Percentiles rank a stretch among this genome's conserved stretches.
These are phyloP conservation scores for Fusarium dimerum DNA, from an alignment of 2,329 filamentous ascomycete genomes.

Conservation along the genomic window DNA sequence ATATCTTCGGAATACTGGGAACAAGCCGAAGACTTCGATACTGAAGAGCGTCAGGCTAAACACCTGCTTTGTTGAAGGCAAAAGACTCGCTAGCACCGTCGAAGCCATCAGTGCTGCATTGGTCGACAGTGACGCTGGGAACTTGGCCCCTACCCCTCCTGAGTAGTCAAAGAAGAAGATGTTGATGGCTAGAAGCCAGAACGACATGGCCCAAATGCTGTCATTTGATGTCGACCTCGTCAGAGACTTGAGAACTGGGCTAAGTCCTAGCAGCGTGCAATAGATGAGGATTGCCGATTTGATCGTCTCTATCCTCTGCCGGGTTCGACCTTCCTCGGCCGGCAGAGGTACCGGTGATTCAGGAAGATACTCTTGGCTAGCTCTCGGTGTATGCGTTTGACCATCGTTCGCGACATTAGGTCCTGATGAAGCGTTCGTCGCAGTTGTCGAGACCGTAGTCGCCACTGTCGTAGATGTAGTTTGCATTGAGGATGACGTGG, in stretches of 20 bases:
- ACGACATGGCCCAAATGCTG: conserved; percentile 96
- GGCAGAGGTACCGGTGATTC: conserved; percentile 31
- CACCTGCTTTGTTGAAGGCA: conserved; percentile 89
- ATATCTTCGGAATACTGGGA: conserved; percentile 94
- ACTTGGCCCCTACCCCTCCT: conserved; percentile 62
- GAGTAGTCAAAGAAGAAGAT: conserved; percentile 98
- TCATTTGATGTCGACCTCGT: conserved; percentile 89
- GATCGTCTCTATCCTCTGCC: conserved; percentile 70
- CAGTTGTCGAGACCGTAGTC: conserved; percentile 29
- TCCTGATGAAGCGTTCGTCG: background rate
- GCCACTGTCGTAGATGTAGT: conserved; percentile 58
- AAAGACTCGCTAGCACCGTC: conserved; percentile 85
- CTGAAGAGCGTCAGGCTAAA: conserved; percentile 94
- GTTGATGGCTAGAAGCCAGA: conserved; percentile 90
- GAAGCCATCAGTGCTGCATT: conserved; percentile 97
- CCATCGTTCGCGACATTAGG: background rate
- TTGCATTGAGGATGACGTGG: conserved; percentile 43
- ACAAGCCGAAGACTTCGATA: conserved; percentile 95
- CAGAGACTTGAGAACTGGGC: conserved; percentile 94
- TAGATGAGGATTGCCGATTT: conserved; percentile 95
- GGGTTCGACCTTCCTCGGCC: conserved; percentile 43
- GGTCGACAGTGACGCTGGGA: conserved; percentile 78
- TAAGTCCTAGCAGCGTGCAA: conserved; percentile 86
- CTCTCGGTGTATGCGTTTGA: conserved; percentile 26
- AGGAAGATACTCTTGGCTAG: conserved; percentile 33